phyloP scores from a whole-genome alignment of 208 protist genomes.

The Wallacemonas sp. region DNA sequence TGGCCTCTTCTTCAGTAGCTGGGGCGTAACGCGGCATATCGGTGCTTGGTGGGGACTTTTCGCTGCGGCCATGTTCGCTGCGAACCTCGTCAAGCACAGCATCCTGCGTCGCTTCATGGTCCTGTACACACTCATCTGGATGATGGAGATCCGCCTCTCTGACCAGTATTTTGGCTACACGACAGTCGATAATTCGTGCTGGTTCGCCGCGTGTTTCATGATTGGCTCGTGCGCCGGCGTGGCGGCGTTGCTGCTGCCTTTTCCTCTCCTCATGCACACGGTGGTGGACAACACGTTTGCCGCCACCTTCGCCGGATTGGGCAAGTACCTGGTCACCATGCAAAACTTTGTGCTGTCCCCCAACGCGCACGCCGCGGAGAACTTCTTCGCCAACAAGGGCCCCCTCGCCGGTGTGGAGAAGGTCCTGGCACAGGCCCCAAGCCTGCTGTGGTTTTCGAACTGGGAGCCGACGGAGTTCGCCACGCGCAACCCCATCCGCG shows the following conservation, averaged over 20 bases:
- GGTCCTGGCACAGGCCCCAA: constrained; percentile 20
- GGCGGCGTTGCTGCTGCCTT: constrained; percentile 18
- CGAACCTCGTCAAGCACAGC: constrained; percentile 14
- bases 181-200: constrained; percentile 4
- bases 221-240: constrained; percentile 24
- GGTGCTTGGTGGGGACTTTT: constrained; percentile 13
- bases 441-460: constrained; percentile 39
- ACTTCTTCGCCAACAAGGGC: constrained; percentile 33
- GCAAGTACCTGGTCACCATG: constrained; percentile 34
- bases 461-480: constrained; percentile 42
- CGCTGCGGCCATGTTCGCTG: constrained; percentile 9
- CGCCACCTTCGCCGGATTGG: constrained; percentile 10
- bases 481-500: constrained; percentile 34
- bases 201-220: constrained; percentile 18
- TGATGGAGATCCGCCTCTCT: constrained; percentile 17
- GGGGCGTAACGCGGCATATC: background rate
- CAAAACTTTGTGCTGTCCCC: constrained; percentile 20
- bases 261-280: constrained; percentile 12
- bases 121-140: constrained; percentile 27
- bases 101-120: constrained; percentile 32
- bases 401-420: constrained; percentile 33
- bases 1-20: constrained; percentile 2
- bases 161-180: background rate
- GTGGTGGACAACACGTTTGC: constrained; percentile 16
- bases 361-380: constrained; percentile 23